These are phyloP conservation scores for Phaeosphaeria sp. DNA, from an alignment of 2,329 filamentous ascomycete species.

Conservation along the genomic window DNA sequence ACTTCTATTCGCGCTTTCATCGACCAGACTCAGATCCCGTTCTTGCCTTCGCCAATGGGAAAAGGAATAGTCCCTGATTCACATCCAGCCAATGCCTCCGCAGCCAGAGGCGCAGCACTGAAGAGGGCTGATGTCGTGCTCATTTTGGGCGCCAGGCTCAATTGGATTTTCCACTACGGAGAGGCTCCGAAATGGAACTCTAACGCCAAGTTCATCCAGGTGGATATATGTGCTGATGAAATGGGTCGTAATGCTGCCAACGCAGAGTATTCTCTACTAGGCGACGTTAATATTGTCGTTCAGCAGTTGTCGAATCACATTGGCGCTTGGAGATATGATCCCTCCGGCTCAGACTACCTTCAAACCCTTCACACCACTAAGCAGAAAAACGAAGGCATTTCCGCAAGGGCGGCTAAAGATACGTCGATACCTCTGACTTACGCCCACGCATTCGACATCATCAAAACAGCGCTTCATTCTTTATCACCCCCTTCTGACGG, in stretches of 20 bases:
- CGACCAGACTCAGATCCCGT: conserved; percentile 57
- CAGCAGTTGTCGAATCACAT: conserved; percentile 54
- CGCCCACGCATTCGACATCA: conserved; percentile 57
- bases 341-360: conserved; percentile 41
- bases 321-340: conserved; percentile 53
- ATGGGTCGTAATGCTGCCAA: conserved; percentile 59
- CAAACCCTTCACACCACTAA: conserved; percentile 44
- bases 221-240: conserved; percentile 62
- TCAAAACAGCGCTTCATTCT: conserved; percentile 57
- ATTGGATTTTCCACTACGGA: conserved; percentile 66
- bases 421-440: conserved; percentile 13
- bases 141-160: conserved; percentile 61
- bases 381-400: conserved; percentile 56
- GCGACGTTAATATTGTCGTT: conserved; percentile 59
- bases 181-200: conserved; percentile 61
- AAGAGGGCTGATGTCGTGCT: conserved; percentile 62
- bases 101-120: conserved; percentile 61
- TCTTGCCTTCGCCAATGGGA: conserved; percentile 65
- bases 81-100: conserved; percentile 59
- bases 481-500: conserved; percentile 55
- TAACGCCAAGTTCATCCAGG: conserved; percentile 60
- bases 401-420: conserved; percentile 48
- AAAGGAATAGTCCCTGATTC: conserved; percentile 64
- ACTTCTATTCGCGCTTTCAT: conserved; percentile 53
- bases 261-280: conserved; percentile 57